These are phyloP conservation scores for Leccinellum albellum DNA, from an alignment of 768 basidiomycete species.

Conservation along the genomic window DNA sequence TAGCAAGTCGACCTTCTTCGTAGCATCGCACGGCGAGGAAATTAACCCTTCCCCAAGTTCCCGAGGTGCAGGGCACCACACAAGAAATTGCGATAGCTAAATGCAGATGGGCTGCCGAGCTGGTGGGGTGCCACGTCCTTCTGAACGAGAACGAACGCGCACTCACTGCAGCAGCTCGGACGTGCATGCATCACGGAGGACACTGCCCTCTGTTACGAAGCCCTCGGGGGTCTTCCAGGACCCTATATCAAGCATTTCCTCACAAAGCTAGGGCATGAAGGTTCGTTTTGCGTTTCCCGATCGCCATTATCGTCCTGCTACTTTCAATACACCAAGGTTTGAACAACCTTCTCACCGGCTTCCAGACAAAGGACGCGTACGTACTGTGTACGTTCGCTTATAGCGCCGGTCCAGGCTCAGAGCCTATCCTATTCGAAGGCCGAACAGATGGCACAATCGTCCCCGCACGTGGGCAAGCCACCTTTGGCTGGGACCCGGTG, in stretches of 20 bases:
- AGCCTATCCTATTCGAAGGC: constrained; percentile 84
- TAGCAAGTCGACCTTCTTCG: constrained; percentile 46
- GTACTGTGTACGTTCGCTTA: constrained; percentile 98
- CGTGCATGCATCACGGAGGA: constrained; percentile 81
- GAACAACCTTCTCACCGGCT: constrained; percentile 76
- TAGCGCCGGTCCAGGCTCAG: constrained; percentile 72
- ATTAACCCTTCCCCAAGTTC: constrained; percentile 50
- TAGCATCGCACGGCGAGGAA: not conserved
- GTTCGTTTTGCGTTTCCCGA: constrained; percentile 32
- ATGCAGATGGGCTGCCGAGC: constrained; percentile 78
- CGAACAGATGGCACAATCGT: constrained; percentile 89
- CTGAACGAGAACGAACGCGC: not conserved
- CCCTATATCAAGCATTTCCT: constrained; percentile 98
- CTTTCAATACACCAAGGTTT: constrained; percentile 47
- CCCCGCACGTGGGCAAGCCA: constrained; percentile 66
- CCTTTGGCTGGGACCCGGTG: constrained; percentile 90
- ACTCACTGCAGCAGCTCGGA: constrained; percentile 34
- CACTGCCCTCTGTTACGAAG: constrained; percentile 88
- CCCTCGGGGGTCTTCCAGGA: constrained; percentile 87
- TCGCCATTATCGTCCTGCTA: not conserved
- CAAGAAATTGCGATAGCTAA: constrained; percentile 87
- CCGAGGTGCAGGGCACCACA: constrained; percentile 92
- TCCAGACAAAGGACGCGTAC: constrained; percentile 73
- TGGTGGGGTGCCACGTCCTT: constrained; percentile 42
- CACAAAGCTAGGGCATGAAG: constrained; percentile 77